A percentile compares a stretch with the other conserved stretches of the same genome.
These are phyloP conservation scores for Hippophae gyantsensis DNA, from an alignment of 306 rosid species.

Conservation along the genomic window DNA sequence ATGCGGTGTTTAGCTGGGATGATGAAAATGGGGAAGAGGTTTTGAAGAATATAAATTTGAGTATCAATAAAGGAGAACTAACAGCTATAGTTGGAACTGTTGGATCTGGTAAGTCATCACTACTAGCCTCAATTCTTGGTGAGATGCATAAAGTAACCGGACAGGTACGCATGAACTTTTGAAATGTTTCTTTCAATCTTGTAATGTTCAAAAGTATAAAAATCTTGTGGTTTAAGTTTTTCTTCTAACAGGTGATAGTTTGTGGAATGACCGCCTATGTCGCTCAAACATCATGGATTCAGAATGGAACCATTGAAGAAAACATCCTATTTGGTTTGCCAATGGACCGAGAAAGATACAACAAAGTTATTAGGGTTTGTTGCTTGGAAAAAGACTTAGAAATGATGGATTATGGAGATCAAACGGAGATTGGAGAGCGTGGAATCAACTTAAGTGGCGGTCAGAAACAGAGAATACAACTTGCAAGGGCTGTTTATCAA, in stretches of 20 bases:
- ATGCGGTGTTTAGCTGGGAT: slow-evolving; percentile 79
- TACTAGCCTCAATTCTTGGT: slow-evolving; percentile 80
- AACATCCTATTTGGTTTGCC: slow-evolving; percentile 76
- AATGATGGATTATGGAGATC: slow-evolving; percentile 91
- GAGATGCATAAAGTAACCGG: slow-evolving; percentile 83
- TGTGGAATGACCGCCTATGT: slow-evolving; percentile 85
- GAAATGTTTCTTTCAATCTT: not conserved
- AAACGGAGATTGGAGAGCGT: slow-evolving; percentile 95
- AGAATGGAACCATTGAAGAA: slow-evolving; percentile 86
- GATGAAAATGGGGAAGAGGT: slow-evolving; percentile 47
- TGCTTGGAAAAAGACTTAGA: slow-evolving; percentile 85
- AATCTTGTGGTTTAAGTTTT: not conserved
- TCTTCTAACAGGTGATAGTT: slow-evolving; percentile 54
- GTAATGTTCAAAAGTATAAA: not conserved
- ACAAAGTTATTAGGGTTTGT: slow-evolving; percentile 65
- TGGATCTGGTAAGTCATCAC: slow-evolving; percentile 90
- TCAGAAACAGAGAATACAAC: slow-evolving; percentile 92
- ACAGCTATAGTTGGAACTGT: slow-evolving; percentile 89
- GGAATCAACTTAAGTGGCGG: slow-evolving; percentile 98
- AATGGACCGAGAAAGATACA: slow-evolving; percentile 59
- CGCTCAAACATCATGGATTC: slow-evolving; percentile 98
- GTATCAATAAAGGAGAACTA: slow-evolving; percentile 57
- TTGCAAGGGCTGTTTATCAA: slow-evolving; percentile 89
- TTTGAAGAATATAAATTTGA: slow-evolving; percentile 55
- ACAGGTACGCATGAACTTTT: slow-evolving; percentile 41